These are phyloP conservation scores for Alisma plantagoaquatica DNA, from an alignment of 106 monocot species.

Conservation along the genomic window DNA sequence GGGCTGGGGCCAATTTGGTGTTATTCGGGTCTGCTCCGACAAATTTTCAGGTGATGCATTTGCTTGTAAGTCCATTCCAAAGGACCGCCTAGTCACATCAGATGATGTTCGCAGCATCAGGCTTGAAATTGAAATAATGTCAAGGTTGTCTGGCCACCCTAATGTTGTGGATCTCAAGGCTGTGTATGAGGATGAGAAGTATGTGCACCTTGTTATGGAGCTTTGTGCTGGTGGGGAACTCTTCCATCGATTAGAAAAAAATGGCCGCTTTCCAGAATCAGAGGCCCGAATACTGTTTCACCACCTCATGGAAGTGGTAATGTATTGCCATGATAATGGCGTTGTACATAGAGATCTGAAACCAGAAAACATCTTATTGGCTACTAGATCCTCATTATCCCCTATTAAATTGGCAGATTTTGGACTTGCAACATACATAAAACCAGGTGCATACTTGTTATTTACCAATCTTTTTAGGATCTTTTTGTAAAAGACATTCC, in stretches of 20 bases:
- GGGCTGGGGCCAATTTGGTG: constrained; percentile 90
- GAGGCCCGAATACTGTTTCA: constrained; percentile 52
- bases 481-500: not conserved
- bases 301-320: constrained; percentile 70
- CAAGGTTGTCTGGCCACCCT: constrained; percentile 71
- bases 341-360: constrained; percentile 88
- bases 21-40: constrained; percentile 63
- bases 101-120: constrained; percentile 64
- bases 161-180: constrained; percentile 80
- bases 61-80: constrained; percentile 90
- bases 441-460: constrained; percentile 43
- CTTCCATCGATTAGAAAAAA: constrained; percentile 57
- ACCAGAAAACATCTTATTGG: constrained; percentile 87
- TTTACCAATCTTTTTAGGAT: not conserved
- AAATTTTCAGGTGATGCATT: constrained; percentile 39
- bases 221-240: constrained; percentile 92
- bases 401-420: constrained; percentile 91
- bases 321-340: constrained; percentile 76
- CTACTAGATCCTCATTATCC: constrained; percentile 46
- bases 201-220: constrained; percentile 87
- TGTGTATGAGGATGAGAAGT: constrained; percentile 69
- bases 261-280: constrained; percentile 54
- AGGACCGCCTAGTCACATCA: constrained; percentile 59
- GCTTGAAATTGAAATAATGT: constrained; percentile 94
- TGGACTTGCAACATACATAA: constrained; percentile 76